Conservation (phyloP, 129 eudicot genomes). For the Pulicaria dysenterica region DNA sequence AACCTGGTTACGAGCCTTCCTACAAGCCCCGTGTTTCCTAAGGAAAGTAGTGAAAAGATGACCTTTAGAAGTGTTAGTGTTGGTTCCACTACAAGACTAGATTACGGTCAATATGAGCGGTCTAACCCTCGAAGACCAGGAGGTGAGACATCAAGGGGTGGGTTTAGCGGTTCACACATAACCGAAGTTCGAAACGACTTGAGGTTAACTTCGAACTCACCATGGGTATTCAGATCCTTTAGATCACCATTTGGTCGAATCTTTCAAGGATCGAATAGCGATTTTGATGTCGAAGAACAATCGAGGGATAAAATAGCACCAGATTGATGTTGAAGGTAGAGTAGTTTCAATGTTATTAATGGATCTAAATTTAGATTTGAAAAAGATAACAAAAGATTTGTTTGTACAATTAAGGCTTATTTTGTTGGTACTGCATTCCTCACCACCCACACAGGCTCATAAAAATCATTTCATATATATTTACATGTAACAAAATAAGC, state of each 20-base stretch:
- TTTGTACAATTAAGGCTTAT: background rate
- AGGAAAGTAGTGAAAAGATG: slow-evolving; percentile 39
- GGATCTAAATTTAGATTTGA: background rate
- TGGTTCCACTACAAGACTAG: slow-evolving; percentile 28
- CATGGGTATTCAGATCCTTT: slow-evolving; percentile 27
- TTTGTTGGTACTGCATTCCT: background rate
- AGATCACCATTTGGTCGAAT: slow-evolving; percentile 38
- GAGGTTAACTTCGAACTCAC: background rate
- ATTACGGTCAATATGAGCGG: slow-evolving; percentile 11
- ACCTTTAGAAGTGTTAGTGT: slow-evolving; percentile 45
- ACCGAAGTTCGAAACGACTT: background rate
- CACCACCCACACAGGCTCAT: too few relatives aligned
- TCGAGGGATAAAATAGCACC: slow-evolving; percentile 21
- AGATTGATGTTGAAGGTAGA: background rate
- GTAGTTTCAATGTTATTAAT: slow-evolving; percentile 5
- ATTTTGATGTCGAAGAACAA: slow-evolving; percentile 34
- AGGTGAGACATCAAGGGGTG: slow-evolving; percentile 37
- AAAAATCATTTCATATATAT: too few relatives aligned
- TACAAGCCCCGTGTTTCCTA: slow-evolving; percentile 28
- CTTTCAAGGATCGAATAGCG: slow-evolving; percentile 19
- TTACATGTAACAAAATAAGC: too few relatives aligned
- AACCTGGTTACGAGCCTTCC: slow-evolving; percentile 29
- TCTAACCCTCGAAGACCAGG: slow-evolving; percentile 24
- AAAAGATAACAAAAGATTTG: slow-evolving; percentile 5
- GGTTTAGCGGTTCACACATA: slow-evolving; percentile 8